Percentiles rank a stretch among this genome's conserved stretches.
These are phyloP conservation scores for Capillidium rhysosporum DNA, from an alignment of 371 early-diverging fungal species.

Conservation along the genomic window DNA sequence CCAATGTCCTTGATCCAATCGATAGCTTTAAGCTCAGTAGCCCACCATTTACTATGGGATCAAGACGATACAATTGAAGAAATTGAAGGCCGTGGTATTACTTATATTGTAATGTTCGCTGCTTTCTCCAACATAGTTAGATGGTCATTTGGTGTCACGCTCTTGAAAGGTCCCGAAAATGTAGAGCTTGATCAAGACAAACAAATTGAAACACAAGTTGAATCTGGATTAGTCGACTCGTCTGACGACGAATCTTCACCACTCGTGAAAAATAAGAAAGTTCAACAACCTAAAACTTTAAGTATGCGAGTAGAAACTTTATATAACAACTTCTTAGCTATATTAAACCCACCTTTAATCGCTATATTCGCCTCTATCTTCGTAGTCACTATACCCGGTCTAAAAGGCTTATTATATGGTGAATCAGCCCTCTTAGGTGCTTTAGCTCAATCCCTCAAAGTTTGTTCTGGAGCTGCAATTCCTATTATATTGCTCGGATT, in stretches of 20 bases:
- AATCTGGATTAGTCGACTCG: no score
- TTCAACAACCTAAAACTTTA: not conserved
- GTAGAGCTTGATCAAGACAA: not conserved
- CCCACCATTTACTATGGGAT: constrained; percentile 29
- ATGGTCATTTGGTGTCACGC: constrained; percentile 51
- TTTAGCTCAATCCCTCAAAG: constrained; percentile 34
- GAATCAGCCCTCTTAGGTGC: constrained; percentile 25
- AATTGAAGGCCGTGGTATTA: constrained; percentile 49
- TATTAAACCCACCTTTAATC: constrained; percentile 32
- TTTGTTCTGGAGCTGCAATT: constrained; percentile 40
- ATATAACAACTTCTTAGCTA: constrained; percentile 7
- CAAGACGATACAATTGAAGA: constrained; percentile 31
- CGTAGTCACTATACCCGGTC: constrained; percentile 25
- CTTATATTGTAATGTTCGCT: constrained; percentile 51
- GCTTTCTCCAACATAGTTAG: constrained; percentile 48
- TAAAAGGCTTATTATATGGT: constrained; percentile 26
- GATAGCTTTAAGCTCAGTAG: constrained; percentile 40
- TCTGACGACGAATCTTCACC: not conserved
- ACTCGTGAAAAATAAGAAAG: not conserved
- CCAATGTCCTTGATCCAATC: constrained; percentile 51
- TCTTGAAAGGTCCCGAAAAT: constrained; percentile 15
- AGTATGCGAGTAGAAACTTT: not conserved
- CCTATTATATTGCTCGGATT: constrained; percentile 44
- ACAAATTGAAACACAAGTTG: not conserved
- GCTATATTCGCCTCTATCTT: constrained; percentile 24